These are phyloP conservation scores for Pyricularia pennisetigena DNA, from an alignment of 2,329 filamentous ascomycete genomes.

Conservation along the genomic window DNA sequence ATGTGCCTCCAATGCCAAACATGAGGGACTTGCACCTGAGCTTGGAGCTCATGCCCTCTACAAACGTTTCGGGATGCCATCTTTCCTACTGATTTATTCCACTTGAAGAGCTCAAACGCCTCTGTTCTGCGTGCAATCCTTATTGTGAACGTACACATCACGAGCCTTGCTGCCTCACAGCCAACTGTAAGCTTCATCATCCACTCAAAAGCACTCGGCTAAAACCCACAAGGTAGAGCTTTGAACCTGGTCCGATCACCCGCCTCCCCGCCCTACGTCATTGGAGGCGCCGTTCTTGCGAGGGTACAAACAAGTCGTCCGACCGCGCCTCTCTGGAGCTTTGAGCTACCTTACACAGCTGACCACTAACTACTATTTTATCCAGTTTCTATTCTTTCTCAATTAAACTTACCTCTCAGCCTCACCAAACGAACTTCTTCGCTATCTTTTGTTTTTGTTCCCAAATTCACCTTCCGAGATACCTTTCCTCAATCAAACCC, in stretches of 20 bases:
- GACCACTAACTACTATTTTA: background rate
- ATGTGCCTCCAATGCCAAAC: background rate
- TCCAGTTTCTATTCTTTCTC: background rate
- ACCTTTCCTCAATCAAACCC: background rate
- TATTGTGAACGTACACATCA: background rate
- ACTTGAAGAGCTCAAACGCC: background rate
- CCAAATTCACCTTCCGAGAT: background rate
- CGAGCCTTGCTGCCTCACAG: background rate
- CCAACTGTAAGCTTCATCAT: background rate
- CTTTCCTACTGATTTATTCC: background rate
- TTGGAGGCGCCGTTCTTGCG: background rate
- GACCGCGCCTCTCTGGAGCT: background rate
- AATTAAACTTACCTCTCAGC: background rate
- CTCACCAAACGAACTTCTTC: background rate
- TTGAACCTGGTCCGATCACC: background rate
- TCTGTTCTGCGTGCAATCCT: background rate
- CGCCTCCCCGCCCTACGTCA: background rate
- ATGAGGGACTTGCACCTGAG: background rate
- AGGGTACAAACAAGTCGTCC: background rate
- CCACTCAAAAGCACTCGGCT: background rate
- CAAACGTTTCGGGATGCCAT: background rate
- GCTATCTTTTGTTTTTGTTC: background rate
- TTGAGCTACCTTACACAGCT: background rate
- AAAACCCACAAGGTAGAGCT: background rate
- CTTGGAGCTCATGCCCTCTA: background rate